Evolutionary conservation across 352 stramenopile genomes (phyloP), one percentile per base, ranked within the genome.

Genomic region (Phytophthora pinifolia): DNA sequence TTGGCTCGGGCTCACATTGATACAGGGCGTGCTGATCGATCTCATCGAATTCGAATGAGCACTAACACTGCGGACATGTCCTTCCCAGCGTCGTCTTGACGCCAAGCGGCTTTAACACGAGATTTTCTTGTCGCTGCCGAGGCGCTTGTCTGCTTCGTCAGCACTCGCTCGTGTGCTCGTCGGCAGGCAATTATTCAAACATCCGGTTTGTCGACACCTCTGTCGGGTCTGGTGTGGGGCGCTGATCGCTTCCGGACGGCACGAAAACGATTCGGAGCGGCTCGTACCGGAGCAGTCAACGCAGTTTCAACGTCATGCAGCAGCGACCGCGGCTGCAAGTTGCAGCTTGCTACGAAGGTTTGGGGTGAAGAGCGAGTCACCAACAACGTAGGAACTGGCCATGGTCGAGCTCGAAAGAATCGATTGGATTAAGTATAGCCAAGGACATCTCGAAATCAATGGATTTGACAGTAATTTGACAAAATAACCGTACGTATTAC

Each of bases 31-130:
- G 8, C 41, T 30, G 9, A 45, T 31, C 7, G 36, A 18, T 42
- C 43, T 18, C 1, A 38, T 44, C n/a, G 41, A 62, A 62, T 62
- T 62, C 54, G 54, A 62, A 62, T 25, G 36, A 33, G 36, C 38
- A 62, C 45, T 49, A 56, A 56, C 25, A 56, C 54, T 43, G 15
- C 2, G 18, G 13, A 20, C 18, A 15, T 30, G 34, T 59, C 42
- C 27, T 22, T n/a, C 17, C 45, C 17, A 29, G 15, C 15, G 10
- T 45, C 38, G 37, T 44, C 17, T 27, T 30, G 37, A 29, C 18
- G 18, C 17, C 25, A 45, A 30, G 39, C 39, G 14, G 48, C 2
- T 42, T 41, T 29, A 56, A 56, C 43, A 56, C 48, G 20, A 62
- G 45, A 52, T 56, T 49, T 59, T 44, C 30, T 9, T 48, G 50